Conservation (phyloP, 768 basidiomycete species). For the Russula lepida region DNA sequence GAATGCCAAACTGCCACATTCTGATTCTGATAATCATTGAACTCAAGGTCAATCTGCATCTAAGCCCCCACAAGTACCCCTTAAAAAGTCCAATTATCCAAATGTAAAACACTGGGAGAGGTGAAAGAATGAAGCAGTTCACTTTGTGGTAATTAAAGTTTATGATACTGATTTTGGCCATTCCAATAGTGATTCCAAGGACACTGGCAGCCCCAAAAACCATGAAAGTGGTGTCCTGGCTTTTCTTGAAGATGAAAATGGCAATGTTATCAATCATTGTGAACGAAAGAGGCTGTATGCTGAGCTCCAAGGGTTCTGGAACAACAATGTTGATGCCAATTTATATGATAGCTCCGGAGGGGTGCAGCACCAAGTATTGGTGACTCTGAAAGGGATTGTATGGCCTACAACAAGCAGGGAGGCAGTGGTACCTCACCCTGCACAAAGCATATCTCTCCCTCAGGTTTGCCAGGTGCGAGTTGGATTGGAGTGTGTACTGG, state of each 20-base stretch:
- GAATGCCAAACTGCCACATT: not conserved
- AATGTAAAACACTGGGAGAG: not conserved
- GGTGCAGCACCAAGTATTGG: no score
- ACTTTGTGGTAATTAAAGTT: not conserved
- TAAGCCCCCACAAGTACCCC: not conserved
- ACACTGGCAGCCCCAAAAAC: not conserved
- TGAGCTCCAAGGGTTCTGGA: not conserved
- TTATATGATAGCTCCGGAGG: no score
- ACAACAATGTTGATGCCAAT: not conserved
- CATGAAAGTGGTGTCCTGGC: not conserved
- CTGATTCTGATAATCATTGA: not conserved
- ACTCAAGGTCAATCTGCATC: not conserved
- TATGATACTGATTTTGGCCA: not conserved
- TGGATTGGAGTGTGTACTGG: no score
- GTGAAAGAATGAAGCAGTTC: not conserved
- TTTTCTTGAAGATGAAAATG: not conserved
- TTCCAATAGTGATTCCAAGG: not conserved
- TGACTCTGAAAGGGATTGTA: no score
- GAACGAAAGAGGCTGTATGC: not conserved
- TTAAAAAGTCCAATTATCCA: not conserved
- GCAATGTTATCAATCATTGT: not conserved
- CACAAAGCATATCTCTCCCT: no score
- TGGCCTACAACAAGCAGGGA: no score
- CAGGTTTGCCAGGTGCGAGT: no score
- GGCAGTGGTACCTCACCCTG: no score